phyloP scores from a whole-genome alignment of 495 filamentous ascomycete genomes.

The Glarea lozoyensis region DNA sequence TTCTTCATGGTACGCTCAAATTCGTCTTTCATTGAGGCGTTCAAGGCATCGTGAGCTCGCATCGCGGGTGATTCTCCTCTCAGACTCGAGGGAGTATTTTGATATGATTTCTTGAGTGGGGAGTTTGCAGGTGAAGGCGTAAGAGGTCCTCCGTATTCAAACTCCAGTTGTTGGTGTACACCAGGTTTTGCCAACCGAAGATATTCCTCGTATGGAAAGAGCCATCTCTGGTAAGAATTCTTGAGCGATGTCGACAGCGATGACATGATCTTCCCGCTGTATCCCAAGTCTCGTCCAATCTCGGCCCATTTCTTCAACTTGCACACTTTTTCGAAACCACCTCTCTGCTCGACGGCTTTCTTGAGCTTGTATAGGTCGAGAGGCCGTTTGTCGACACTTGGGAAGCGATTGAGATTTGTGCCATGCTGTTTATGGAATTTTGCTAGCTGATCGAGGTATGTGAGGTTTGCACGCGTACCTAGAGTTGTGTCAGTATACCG shows the following conservation, averaged over 20 bases:
- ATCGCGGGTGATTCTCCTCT: conserved; percentile 63
- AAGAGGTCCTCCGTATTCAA: conserved; percentile 85
- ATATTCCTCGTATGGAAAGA: conserved; percentile 95
- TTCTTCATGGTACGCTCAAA: conserved; percentile 37
- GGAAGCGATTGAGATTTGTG: conserved; percentile 84
- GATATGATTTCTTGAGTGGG: conserved; percentile 69
- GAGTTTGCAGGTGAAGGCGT: conserved; percentile 87
- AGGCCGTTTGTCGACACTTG: conserved; percentile 95
- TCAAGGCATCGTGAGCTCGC: conserved; percentile 56
- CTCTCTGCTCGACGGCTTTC: conserved; percentile 88
- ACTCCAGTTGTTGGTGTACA: conserved; percentile 91
- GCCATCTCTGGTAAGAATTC: conserved; percentile 94
- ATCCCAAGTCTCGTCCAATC: conserved; percentile 92
- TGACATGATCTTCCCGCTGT: conserved; percentile 99
- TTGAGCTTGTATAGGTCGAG: conserved; percentile 93
- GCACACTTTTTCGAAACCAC: conserved; percentile 92
- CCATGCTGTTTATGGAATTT: conserved; percentile 98
- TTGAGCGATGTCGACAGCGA: conserved; percentile 98
- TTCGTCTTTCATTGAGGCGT: conserved; percentile 52
- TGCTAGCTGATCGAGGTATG: conserved; percentile 87
- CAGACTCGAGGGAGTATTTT: conserved; percentile 57
- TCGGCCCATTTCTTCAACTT: conserved; percentile 99
- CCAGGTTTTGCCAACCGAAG: conserved; percentile 85
- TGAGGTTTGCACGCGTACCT: conserved; percentile 88
- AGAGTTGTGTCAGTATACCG: conserved; percentile 8